Conservation (phyloP, 164 flowering plant species). For the Aristolochia contorta region DNA sequence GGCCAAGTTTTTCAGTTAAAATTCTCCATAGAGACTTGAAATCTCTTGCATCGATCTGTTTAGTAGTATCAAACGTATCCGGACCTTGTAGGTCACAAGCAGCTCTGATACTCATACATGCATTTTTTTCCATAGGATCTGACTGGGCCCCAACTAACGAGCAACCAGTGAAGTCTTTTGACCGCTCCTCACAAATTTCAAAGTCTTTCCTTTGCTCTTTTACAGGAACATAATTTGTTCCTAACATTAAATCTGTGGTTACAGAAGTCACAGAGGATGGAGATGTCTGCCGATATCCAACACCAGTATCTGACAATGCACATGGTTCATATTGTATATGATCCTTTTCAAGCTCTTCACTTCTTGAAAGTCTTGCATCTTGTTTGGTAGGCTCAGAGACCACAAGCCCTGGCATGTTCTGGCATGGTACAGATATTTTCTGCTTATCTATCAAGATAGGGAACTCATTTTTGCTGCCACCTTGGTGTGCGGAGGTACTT, state of each 20-base stretch:
- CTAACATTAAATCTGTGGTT: constrained; percentile 60
- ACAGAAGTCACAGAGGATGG: constrained; percentile 43
- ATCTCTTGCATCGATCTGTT: constrained; percentile 28
- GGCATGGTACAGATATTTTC: constrained; percentile 6
- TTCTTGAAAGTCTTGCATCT: constrained; percentile 18
- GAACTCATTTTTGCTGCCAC: constrained; percentile 13
- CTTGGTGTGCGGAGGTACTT: constrained; percentile 18
- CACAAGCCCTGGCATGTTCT: constrained; percentile 3
- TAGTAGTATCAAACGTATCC: constrained; percentile 14
- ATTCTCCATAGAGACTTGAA: constrained; percentile 42
- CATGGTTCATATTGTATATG: constrained; percentile 14
- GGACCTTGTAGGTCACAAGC: constrained; percentile 1
- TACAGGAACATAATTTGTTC: constrained; percentile 24
- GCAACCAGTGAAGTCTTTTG: constrained; percentile 16
- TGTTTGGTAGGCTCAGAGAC: constrained; percentile 20
- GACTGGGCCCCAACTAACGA: constrained; percentile 16
- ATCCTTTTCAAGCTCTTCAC: constrained; percentile 18
- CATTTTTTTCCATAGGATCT: background rate
- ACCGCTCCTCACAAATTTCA: constrained; percentile 15
- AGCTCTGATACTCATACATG: background rate
- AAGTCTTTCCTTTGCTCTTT: constrained; percentile 13
- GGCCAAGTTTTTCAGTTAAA: constrained; percentile 41
- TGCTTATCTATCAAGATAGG: constrained; percentile 19
- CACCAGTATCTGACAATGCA: constrained; percentile 6
- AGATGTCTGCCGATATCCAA: constrained; percentile 14